Conservation (phyloP, 2,329 filamentous ascomycete species). For the Stemphylium lycopersici region DNA sequence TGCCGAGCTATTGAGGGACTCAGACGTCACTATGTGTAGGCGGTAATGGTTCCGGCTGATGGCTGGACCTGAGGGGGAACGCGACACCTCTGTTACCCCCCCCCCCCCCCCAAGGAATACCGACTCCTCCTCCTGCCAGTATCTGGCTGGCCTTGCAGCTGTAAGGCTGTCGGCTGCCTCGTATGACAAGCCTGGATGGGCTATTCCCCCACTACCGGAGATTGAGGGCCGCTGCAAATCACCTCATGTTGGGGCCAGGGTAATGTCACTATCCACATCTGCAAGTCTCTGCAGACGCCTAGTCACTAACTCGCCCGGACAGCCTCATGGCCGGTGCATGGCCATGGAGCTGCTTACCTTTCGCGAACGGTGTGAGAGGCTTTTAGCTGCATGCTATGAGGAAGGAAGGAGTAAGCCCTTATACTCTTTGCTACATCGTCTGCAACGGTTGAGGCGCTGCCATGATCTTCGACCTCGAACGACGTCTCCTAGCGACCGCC, state of each 20-base stretch:
- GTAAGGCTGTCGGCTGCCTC: constrained; percentile 1
- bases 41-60: not conserved
- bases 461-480: not conserved
- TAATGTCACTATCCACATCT: constrained; percentile 7
- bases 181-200: not conserved
- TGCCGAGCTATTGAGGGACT: constrained; percentile 5
- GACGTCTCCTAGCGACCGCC: not conserved
- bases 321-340: constrained; percentile 16
- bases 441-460: not conserved
- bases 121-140: not conserved
- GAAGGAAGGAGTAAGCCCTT: constrained; percentile 21
- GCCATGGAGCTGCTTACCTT: constrained; percentile 14
- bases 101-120: not conserved
- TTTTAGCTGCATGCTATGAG: constrained; percentile 21
- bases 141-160: not conserved
- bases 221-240: constrained; percentile 9
- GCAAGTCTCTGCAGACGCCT: constrained; percentile 13
- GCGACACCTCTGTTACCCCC: constrained; percentile 1
- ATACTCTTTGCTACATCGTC: constrained; percentile 11
- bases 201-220: constrained; percentile 13
- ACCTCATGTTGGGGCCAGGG: constrained; percentile 4
- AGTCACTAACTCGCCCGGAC: constrained; percentile 10
- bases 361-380: constrained; percentile 30
- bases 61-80: not conserved
- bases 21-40: constrained; percentile 9